Evolutionary conservation across 2,329 filamentous ascomycete genomes (phyloP), one percentile per base, ranked within the genome.

Genomic region (Aureobasidium sp.): DNA sequence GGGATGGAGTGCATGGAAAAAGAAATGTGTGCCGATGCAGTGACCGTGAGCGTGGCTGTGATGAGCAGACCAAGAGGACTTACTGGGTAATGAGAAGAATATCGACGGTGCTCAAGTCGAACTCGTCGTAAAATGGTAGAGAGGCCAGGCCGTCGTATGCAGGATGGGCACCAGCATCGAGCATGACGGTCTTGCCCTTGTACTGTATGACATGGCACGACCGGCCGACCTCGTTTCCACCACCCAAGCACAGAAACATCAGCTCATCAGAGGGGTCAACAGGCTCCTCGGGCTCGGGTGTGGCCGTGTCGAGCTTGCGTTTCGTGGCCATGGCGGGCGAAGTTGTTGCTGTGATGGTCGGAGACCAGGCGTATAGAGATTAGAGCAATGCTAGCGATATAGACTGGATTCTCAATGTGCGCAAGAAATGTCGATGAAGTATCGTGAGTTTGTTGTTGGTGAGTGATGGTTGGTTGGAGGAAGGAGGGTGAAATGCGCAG

Each of bases 101-200:
- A 74, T 99, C 94, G 68, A 99, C 92, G 1, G 91, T 96, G 77
- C 93, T 97, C 23, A 99, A 82, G 73, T 99, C 94, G 76, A 97
- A 99, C 72, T 97, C 92, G 74, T 99, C 94, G 76, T 97, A 99
- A 78, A 97, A 99, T 0, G 94, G 94, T 56, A 99, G 85, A 10
- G 90, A 89, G 2, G 92, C 90, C 64, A 97, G 86, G 41, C 94
- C 94, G 71, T 97, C 92, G 75, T 97, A 96, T 9, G 91, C 94
- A 56, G 94, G 92, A 75, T 99, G 94, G 78, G 97, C 93, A 56
- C 94, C 94, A 56, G 94, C 94, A 78, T 99, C 94, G 68, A 99
- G 90, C 94, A 99, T 99, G 68, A 99, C 91, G 6, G 93, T 97
- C 77, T 99, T 99, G 65, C 94, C 94, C 78, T 97, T 99, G 83